A percentile compares a stretch with the other conserved stretches of the same genome.
Conservation (phyloP, 2,329 filamentous ascomycete species). For the Penicillium sp. region DNA sequence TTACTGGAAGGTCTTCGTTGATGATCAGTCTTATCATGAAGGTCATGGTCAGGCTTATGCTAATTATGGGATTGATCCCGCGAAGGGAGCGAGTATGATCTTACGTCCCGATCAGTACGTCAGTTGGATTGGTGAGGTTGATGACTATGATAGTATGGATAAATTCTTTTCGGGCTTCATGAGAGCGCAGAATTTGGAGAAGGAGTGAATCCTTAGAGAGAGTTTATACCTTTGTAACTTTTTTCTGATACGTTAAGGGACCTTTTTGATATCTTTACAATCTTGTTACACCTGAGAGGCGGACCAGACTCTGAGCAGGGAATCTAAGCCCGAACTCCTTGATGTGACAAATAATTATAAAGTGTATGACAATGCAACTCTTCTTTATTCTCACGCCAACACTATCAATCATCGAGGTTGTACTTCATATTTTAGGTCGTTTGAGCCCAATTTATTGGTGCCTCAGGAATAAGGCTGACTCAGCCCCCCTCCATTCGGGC, state of each 20-base stretch:
- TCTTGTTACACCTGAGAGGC: neutral
- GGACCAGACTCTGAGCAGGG: neutral
- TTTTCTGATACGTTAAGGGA: neutral
- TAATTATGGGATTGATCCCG: slow-evolving; percentile 55
- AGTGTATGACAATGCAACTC: too few relatives aligned
- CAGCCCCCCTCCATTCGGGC: slow-evolving; percentile 4
- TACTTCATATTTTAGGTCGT: too few relatives aligned
- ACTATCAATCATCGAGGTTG: too few relatives aligned
- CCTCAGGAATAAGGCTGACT: slow-evolving; percentile 5
- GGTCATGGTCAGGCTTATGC: slow-evolving; percentile 59
- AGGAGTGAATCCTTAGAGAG: neutral
- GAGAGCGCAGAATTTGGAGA: slow-evolving; percentile 30
- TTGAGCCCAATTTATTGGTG: neutral
- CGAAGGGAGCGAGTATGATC: slow-evolving; percentile 52
- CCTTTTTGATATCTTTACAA: neutral
- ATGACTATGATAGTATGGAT: slow-evolving; percentile 25
- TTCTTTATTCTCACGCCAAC: too few relatives aligned
- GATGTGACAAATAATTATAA: neutral
- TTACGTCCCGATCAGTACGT: slow-evolving; percentile 63
- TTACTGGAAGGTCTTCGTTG: slow-evolving; percentile 61
- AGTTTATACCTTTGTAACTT: neutral
- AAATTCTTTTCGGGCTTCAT: slow-evolving; percentile 21
- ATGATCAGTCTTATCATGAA: slow-evolving; percentile 56
- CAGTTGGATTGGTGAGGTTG: slow-evolving; percentile 29
- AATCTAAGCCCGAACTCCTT: neutral